These are phyloP conservation scores for Amaranthus cruentus DNA, from an alignment of 148 eudicot species.

Conservation along the genomic window DNA sequence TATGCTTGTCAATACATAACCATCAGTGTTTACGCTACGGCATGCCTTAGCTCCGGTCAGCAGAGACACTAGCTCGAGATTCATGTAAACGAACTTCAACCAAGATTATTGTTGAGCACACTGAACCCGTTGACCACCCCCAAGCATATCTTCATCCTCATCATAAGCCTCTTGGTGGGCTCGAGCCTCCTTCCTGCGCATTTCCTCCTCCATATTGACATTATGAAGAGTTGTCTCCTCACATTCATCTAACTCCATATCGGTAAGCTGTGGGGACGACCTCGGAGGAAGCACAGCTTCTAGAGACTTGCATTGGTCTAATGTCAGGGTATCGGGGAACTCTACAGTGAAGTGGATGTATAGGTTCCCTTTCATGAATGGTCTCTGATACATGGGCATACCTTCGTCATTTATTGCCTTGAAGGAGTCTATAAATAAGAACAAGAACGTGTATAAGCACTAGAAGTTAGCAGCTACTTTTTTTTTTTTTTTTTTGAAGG, in stretches of 20 bases:
- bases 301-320: conserved; percentile 45
- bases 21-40: background rate
- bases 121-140: conserved; percentile 70
- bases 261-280: conserved; percentile 35
- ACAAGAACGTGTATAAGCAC: background rate
- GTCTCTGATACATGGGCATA: conserved; percentile 72
- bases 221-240: conserved; percentile 68
- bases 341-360: conserved; percentile 69
- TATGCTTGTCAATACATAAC: conserved; percentile 5
- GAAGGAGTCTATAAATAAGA: conserved; percentile 37
- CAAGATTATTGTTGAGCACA: conserved; percentile 68
- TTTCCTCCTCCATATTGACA: conserved; percentile 72
- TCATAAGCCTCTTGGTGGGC: conserved; percentile 64
- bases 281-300: conserved; percentile 55
- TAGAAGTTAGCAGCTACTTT: background rate
- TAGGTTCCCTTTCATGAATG: conserved; percentile 74
- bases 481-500: too few species aligned
- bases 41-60: background rate
- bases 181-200: conserved; percentile 56
- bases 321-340: conserved; percentile 44
- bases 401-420: conserved; percentile 81
- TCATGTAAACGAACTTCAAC: background rate
- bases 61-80: background rate
- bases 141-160: conserved; percentile 54
- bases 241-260: conserved; percentile 74